Percentiles rank a stretch among this genome's conserved stretches.
phyloP scores from a whole-genome alignment of 2,329 filamentous ascomycete genomes.

The Daldinia sp. region DNA sequence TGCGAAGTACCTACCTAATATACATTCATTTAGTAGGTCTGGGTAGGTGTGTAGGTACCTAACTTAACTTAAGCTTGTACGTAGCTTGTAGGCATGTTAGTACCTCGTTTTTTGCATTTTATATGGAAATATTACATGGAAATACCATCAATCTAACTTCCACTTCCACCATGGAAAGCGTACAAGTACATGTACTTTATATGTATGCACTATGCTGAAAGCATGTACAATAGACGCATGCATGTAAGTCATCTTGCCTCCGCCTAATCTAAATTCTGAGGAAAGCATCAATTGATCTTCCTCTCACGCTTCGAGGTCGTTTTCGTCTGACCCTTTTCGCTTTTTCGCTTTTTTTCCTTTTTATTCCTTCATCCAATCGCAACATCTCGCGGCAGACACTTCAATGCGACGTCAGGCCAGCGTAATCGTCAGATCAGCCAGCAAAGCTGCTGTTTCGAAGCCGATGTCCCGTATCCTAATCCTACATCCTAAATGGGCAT shows the following conservation, averaged over 20 bases:
- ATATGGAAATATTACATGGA: neutral
- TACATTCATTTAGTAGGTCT: neutral
- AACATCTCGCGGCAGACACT: constrained; percentile 36
- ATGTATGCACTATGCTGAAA: neutral
- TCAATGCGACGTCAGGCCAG: constrained; percentile 35
- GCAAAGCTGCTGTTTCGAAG: constrained; percentile 21
- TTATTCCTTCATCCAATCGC: constrained; percentile 25
- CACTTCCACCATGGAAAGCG: neutral
- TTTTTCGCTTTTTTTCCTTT: constrained; percentile 16
- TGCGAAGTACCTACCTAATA: neutral
- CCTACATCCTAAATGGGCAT: constrained; percentile 36
- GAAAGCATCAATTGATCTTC: constrained; percentile 27
- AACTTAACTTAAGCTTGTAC: neutral
- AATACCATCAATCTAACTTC: neutral
- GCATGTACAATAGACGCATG: constrained; percentile 17
- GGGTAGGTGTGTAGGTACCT: neutral
- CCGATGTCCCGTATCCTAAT: constrained; percentile 40
- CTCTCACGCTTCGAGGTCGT: constrained; percentile 34
- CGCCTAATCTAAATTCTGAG: constrained; percentile 35
- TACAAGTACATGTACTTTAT: constrained; percentile 1
- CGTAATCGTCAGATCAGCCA: constrained; percentile 40
- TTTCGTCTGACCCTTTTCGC: constrained; percentile 34
- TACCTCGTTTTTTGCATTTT: constrained; percentile 24
- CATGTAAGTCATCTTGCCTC: constrained; percentile 42
- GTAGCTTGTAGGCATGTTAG: neutral